phyloP scores from a whole-genome alignment of 2,329 filamentous ascomycete species.

The Cladophialophora immunda region DNA sequence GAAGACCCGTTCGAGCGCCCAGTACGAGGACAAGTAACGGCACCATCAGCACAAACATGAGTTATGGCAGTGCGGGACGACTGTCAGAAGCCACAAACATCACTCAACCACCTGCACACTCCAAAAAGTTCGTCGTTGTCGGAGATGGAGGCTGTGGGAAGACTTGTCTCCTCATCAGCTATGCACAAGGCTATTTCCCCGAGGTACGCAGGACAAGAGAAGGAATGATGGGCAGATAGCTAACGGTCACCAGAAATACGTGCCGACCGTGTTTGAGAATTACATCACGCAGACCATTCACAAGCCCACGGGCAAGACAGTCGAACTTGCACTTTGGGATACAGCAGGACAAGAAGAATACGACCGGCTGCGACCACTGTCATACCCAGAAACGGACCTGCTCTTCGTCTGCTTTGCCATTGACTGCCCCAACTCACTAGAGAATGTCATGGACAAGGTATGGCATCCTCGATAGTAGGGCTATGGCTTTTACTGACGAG shows the following conservation, averaged over 20 bases:
- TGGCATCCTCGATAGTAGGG: slow-evolving; percentile 38
- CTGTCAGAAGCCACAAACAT: slow-evolving; percentile 83
- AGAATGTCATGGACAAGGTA: slow-evolving; percentile 99
- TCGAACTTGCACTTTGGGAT: slow-evolving; percentile 97
- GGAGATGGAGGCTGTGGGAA: slow-evolving; percentile 98
- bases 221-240: slow-evolving; percentile 14
- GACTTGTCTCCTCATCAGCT: slow-evolving; percentile 97
- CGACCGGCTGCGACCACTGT: slow-evolving; percentile 91
- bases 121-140: slow-evolving; percentile 99
- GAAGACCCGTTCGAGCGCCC: slow-evolving; percentile 61
- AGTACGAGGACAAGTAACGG: slow-evolving; percentile 80
- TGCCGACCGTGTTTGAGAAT: slow-evolving; percentile 98
- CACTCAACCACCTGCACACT: slow-evolving; percentile 91
- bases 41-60: slow-evolving; percentile 85
- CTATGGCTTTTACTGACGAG: slow-evolving; percentile 10
- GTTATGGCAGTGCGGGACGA: slow-evolving; percentile 73
- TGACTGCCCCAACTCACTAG: slow-evolving; percentile 96
- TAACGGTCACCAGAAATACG: slow-evolving; percentile 81
- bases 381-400: slow-evolving; percentile 96
- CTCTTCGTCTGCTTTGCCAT: slow-evolving; percentile 99
- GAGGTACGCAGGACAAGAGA: slow-evolving; percentile 70
- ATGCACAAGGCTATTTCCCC: slow-evolving; percentile 98
- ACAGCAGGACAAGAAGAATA: slow-evolving; percentile 99
- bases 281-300: slow-evolving; percentile 98
- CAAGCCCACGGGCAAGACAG: slow-evolving; percentile 85